Conservation (phyloP, 192 early-diverging fungal species). For the Hyaloraphidium curvatum region DNA sequence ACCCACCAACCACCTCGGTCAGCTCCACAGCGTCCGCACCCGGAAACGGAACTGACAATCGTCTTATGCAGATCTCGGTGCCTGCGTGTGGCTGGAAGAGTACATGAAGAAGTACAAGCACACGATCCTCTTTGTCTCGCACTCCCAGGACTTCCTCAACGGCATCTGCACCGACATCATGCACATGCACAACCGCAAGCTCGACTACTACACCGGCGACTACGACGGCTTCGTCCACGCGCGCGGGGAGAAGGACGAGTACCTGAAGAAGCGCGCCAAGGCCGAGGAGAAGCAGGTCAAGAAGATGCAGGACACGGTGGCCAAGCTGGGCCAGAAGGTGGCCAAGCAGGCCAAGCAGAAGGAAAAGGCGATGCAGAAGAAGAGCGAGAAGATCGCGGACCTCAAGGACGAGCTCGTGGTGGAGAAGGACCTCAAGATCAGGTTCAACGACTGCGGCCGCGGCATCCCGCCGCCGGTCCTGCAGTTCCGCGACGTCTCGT, state of each 20-base stretch:
- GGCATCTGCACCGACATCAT: constrained; percentile 9
- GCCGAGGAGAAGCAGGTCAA: constrained; percentile 5
- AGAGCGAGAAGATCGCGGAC: constrained; percentile 5
- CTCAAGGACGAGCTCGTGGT: constrained; percentile 5
- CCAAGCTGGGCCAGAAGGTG: constrained; percentile 4
- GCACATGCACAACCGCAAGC: constrained; percentile 7
- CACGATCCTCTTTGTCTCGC: constrained; percentile 5
- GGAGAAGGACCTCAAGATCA: constrained; percentile 2
- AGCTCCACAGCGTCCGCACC: no score
- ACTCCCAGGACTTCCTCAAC: constrained; percentile 9
- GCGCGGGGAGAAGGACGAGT: constrained; percentile 3
- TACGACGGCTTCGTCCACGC: constrained; percentile 5
- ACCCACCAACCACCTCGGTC: no score
- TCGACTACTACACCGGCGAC: constrained; percentile 7
- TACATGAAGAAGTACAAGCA: constrained; percentile 8
- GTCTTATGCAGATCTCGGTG: constrained; percentile 5
- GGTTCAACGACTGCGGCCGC: constrained; percentile 8
- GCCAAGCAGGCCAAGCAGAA: constrained; percentile 8
- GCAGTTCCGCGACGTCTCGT: constrained; percentile 7
- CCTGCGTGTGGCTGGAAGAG: constrained; percentile 10
- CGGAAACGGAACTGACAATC: no score
- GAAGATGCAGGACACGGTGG: constrained; percentile 7
- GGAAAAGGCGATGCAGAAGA: constrained; percentile 7
- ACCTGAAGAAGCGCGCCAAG: constrained; percentile 1
- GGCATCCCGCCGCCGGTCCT: constrained; percentile 7